Percentiles rank a stretch among this genome's conserved stretches.
These are phyloP conservation scores for Arthrobotrys sphaeroides DNA, from an alignment of 2,329 filamentous ascomycete species.

Conservation along the genomic window DNA sequence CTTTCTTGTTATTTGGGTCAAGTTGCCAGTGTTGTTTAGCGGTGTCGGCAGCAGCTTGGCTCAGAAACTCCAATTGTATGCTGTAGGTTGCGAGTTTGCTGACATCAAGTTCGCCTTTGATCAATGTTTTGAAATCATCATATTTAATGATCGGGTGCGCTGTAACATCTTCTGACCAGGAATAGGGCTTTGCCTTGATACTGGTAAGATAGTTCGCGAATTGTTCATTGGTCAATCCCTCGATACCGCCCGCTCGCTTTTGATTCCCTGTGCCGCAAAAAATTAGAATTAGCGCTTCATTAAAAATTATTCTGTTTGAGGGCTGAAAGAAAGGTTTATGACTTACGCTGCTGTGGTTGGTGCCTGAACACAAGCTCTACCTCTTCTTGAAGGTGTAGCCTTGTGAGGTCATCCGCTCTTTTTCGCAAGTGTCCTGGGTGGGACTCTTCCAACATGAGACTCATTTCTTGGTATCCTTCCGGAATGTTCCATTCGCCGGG, in stretches of 20 bases:
- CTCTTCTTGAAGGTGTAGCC: neutral
- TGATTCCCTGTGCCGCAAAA: neutral
- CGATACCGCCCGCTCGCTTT: neutral
- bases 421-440: neutral
- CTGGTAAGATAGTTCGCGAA: neutral
- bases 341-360: neutral
- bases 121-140: neutral
- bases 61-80: neutral
- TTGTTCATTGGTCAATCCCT: neutral
- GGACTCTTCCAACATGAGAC: neutral
- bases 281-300: neutral
- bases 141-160: slow-evolving; percentile 9
- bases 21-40: slow-evolving; percentile 7
- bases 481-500: slow-evolving; percentile 14
- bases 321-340: too few relatives aligned
- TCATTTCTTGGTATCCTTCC: slow-evolving; percentile 12
- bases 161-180: neutral
- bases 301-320: neutral
- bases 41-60: neutral
- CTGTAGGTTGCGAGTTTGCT: neutral
- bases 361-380: neutral
- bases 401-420: slow-evolving; percentile 2
- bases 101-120: neutral
- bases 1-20: neutral
- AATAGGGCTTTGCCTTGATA: slow-evolving; percentile 2